Conservation (phyloP, 2,329 filamentous ascomycete species). For the Aaosphaeria pasadenensis region DNA sequence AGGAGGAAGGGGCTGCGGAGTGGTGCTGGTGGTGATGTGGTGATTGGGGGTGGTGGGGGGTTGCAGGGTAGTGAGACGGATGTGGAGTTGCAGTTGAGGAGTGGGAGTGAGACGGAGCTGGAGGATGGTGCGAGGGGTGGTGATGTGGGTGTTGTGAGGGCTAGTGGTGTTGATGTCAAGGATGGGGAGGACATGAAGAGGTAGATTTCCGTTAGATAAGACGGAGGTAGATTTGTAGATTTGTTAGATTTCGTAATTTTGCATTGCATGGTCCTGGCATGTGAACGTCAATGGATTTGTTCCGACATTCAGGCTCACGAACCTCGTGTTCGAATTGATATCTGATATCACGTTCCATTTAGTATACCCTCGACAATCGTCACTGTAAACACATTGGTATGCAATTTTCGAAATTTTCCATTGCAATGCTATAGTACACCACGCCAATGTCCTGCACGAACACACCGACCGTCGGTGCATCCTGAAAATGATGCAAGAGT, state of each 20-base stretch:
- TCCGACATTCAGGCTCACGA: too few species aligned
- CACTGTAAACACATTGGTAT: neutral
- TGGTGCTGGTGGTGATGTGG: neutral
- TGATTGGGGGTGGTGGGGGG: neutral
- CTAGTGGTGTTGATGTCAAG: slow-evolving; percentile 1
- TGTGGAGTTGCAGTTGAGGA: slow-evolving; percentile 2
- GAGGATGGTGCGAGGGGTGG: slow-evolving; percentile 4
- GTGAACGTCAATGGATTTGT: too few species aligned
- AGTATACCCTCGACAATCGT: too few species aligned
- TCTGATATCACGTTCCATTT: too few species aligned
- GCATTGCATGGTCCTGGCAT: too few species aligned
- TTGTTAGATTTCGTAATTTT: too few species aligned
- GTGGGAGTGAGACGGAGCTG: slow-evolving; percentile 5
- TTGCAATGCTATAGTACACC: slow-evolving; percentile 34
- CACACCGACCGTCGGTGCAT: slow-evolving; percentile 3
- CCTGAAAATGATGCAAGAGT: neutral
- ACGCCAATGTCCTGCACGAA: slow-evolving; percentile 16
- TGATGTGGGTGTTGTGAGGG: slow-evolving; percentile 1
- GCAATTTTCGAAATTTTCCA: slow-evolving; percentile 13
- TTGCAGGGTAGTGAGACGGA: neutral
- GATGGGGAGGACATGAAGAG: neutral
- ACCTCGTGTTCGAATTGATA: too few species aligned
- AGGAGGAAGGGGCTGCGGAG: slow-evolving; percentile 1
- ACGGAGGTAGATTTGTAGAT: neutral
- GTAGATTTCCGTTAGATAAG: neutral